Conservation (phyloP, 129 eudicot genomes). For the Tanacetum coccineum region DNA sequence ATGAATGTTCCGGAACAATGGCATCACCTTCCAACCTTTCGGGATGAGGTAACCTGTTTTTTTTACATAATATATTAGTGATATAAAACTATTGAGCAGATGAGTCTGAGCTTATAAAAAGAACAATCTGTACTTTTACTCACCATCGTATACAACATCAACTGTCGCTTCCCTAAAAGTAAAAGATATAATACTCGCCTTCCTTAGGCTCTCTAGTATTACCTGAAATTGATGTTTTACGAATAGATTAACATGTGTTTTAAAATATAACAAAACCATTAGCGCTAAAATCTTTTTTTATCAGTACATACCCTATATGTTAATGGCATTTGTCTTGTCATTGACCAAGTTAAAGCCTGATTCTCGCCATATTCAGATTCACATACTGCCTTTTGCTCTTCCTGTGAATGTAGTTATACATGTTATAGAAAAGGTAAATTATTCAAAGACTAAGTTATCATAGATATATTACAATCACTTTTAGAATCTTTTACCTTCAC, state of each 20-base stretch:
- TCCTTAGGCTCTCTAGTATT: conserved; percentile 78
- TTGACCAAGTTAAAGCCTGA: conserved; percentile 63
- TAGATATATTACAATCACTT: conserved; percentile 1
- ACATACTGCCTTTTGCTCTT: conserved; percentile 57
- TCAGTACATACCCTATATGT: conserved; percentile 55
- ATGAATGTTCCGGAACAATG: conserved; percentile 76
- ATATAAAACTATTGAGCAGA: neutral
- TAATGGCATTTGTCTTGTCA: conserved; percentile 65
- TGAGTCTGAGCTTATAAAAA: conserved; percentile 1
- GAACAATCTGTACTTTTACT: conserved; percentile 7
- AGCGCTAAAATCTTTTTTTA: neutral
- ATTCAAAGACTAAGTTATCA: neutral
- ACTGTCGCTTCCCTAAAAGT: conserved; percentile 79
- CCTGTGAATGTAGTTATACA: conserved; percentile 38
- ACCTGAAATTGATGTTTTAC: conserved; percentile 41
- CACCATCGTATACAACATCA: conserved; percentile 77
- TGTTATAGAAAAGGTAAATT: conserved; percentile 2
- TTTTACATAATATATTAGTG: conserved; percentile 21
- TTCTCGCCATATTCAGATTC: conserved; percentile 42
- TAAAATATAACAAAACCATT: conserved; percentile 3
- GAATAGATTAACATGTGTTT: conserved; percentile 4
- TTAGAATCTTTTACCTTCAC: conserved; percentile 52
- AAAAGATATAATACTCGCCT: conserved; percentile 84
- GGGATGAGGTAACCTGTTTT: conserved; percentile 74
- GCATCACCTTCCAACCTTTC: conserved; percentile 95